These are phyloP conservation scores for Haplosporangium sp. DNA, from an alignment of 371 early-diverging fungal genomes.

Conservation along the genomic window DNA sequence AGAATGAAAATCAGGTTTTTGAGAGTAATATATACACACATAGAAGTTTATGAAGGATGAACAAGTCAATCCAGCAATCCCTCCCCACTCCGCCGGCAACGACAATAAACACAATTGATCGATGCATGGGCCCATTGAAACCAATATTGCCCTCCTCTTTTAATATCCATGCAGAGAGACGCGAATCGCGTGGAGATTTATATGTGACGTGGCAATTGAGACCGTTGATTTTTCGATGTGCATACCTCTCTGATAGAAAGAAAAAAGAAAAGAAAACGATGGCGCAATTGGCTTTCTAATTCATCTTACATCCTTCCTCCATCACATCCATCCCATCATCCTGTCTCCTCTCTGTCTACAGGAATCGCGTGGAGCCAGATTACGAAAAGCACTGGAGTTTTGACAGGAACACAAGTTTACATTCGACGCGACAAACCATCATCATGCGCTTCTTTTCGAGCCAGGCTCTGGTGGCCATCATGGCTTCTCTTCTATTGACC, in stretches of 20 bases:
- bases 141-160: too few species aligned
- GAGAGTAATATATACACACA: too few species aligned
- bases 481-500: slow-evolving; percentile 21
- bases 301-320: neutral
- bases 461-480: slow-evolving; percentile 32
- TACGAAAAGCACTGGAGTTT: neutral
- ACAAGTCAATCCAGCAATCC: neutral
- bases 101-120: neutral
- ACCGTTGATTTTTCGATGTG: too few species aligned
- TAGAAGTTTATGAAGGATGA: too few species aligned
- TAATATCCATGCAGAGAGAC: too few species aligned
- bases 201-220: slow-evolving; percentile 12
- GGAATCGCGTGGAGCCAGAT: neutral
- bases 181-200: neutral
- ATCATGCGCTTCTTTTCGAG: slow-evolving; percentile 31
- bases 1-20: neutral
- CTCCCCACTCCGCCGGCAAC: neutral
- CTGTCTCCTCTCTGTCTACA: neutral
- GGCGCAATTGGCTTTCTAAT: neutral
- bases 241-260: too few species aligned
- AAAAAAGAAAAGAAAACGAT: too few species aligned
- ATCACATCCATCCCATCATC: neutral
- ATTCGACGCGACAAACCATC: neutral
- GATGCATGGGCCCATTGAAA: too few species aligned
- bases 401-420: neutral